Conservation (phyloP, 2,329 filamentous ascomycete species). For the Lasiodiplodia citricola region DNA sequence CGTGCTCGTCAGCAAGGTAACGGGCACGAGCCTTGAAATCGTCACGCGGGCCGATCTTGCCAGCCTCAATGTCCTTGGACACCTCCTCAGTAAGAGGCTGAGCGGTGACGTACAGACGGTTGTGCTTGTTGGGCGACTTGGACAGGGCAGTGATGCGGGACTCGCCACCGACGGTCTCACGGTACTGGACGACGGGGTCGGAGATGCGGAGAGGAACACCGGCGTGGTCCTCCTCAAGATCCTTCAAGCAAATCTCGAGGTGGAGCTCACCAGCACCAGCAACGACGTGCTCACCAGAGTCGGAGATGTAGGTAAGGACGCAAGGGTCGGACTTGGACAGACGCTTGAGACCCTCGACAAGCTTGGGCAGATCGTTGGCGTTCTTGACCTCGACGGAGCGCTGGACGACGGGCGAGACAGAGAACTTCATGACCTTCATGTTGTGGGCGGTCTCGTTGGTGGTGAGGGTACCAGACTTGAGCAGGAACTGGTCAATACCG, state of each 20-base stretch:
- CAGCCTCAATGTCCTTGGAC: conserved; percentile 83
- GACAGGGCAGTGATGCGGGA: conserved; percentile 97
- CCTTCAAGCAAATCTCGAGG: conserved; percentile 99
- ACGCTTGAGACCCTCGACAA: conserved; percentile 99
- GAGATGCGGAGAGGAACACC: conserved; percentile 97
- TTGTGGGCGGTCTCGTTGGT: conserved; percentile 98
- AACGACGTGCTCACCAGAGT: conserved; percentile 98
- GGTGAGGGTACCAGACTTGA: conserved; percentile 99
- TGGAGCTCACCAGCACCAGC: conserved; percentile 99
- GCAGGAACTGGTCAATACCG: conserved; percentile 99
- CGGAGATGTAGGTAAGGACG: conserved; percentile 85
- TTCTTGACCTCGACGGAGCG: conserved; percentile 99
- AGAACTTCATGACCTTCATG: conserved; percentile 99
- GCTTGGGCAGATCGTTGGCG: conserved; percentile 98
- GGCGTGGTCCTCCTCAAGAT: conserved; percentile 99
- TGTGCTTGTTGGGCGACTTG: conserved; percentile 99
- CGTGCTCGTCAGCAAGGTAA: conserved; percentile 93
- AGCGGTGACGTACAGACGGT: conserved; percentile 97
- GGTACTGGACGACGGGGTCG: conserved; percentile 97
- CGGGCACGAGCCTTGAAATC: conserved; percentile 99
- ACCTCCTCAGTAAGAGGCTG: conserved; percentile 93
- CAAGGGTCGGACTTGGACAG: conserved; percentile 99
- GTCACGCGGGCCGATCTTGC: conserved; percentile 93
- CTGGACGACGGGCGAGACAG: conserved; percentile 97
- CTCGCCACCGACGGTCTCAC: conserved; percentile 85